Evolutionary conservation across 2,329 filamentous ascomycete species (phyloP), one percentile per base, ranked within the genome.

Genomic region (Aspergillus proliferans): DNA sequence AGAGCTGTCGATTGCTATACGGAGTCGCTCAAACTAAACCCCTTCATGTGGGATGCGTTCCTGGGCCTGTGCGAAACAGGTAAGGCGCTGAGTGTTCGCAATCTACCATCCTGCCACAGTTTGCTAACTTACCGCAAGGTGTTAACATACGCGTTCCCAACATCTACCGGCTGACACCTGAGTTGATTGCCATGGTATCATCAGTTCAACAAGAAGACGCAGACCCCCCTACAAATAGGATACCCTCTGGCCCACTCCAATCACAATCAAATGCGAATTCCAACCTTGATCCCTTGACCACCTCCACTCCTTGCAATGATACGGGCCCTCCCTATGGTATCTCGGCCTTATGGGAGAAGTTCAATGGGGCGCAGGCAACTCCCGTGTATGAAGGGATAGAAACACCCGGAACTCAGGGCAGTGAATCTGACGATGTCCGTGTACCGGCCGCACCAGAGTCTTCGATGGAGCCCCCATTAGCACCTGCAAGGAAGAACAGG

Each of bases 1-100:
- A 90, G 88, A 68, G 91, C 93, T 6, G 83, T 92, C 14, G 81
- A 87, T 56, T 89, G 83, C 67, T 97, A 93, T 64, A 89, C 95
- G 57, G 89, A 94, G 52, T 83, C 91, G 5, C 74, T 98, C 60
- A 94, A 91, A 70, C 69, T 84, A 47, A 98, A 97, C 62, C 91
- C 93, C 1, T 92, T 97, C 69, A 93, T 95, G 81, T 98, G 93
- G 93, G 93, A 98, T 75, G 91, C 92, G 0, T 97, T 97, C 61
- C 84, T 85, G 19, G 86, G 83, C 14, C 78, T 98, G 6, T 95
- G 91, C 65, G 90, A 96, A 63, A 88, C 81, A 40, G 83, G 81
- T 73, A 67, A 67, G 60, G 68, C 56, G 43, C 42, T 38, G 18
- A 21, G 4, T 10, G 9, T 5, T 28, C 21, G 15, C 12, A 12